Evolutionary conservation across 176 grass and related monocot species (phyloP), one percentile per base, ranked within the genome.

Genomic region (Neostapfia colusana): DNA sequence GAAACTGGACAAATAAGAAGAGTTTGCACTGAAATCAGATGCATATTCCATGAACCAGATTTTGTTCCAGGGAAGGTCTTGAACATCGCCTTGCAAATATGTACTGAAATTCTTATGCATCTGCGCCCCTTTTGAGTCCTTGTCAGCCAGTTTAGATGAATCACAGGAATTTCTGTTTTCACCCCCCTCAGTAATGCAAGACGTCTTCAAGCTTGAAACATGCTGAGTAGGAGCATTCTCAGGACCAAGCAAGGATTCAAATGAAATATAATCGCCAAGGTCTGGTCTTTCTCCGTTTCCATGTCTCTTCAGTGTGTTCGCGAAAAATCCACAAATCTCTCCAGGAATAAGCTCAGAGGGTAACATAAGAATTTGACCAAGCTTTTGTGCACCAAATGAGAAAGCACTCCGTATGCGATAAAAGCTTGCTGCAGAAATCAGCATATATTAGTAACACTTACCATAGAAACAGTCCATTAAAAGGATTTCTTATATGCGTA

Each of bases 341-440:
- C 68, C 44, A 2, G 78, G 44, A 62, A 93, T 54, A 53, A 25
- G 17, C 76, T 84, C 66, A 13, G 66, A 54, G 53, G 90, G 83
- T 61, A 80, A 83, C 75, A 75, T 70, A 46, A 97, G 94, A 74
- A 93, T 87, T 49, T 76, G 65, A 36, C 91, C 81, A 51, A 97
- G 94, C 46, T 78, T 89, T 54, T 77, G 81, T 18, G 88, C 84
- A 39, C 88, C 94, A 17, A 78, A 87, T 25, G 86, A 71, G 31
- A 90, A 91, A 70, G 94, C 94, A 64, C 78, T 78, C 46, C 65
- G 72, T 59, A 97, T 97, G 44, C 86, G 73, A 68, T 59, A 76
- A 74, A 85, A 89, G 53, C 57, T 93, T 35, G 62, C 91, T 97
- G 76, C 67, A 73, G 23, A 83, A 75, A 70, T 55, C 24, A 67